phyloP scores from a whole-genome alignment of 2,329 filamentous ascomycete species.

The Epichloe coenophiala region DNA sequence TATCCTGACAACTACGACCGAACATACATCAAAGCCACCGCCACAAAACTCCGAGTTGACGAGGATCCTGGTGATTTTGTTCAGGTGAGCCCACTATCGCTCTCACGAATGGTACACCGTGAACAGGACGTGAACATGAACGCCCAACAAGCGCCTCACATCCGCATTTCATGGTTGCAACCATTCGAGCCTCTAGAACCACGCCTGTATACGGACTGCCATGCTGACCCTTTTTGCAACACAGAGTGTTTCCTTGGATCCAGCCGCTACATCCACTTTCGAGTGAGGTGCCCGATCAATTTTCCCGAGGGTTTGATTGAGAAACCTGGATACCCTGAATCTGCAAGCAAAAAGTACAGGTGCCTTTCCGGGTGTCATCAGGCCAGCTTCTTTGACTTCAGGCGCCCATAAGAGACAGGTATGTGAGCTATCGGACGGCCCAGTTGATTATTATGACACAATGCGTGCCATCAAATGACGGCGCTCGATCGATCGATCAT shows the following conservation, averaged over 20 bases:
- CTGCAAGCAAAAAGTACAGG: background rate
- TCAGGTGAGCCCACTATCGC: background rate
- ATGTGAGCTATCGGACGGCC: background rate
- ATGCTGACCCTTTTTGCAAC: background rate
- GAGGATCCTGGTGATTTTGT: too few species aligned
- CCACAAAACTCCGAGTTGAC: too few species aligned
- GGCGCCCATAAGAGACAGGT: background rate
- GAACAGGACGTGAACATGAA: background rate
- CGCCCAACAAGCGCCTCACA: background rate
- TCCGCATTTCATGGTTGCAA: background rate
- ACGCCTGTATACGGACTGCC: background rate
- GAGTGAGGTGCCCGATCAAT: background rate
- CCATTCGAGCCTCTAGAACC: background rate
- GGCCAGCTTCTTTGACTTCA: background rate
- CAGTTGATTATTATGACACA: background rate
- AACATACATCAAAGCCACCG: too few species aligned
- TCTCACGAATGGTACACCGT: background rate
- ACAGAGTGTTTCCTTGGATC: background rate
- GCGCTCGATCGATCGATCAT: constrained; percentile 4
- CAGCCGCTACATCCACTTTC: background rate
- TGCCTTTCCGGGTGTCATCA: background rate
- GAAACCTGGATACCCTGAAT: background rate
- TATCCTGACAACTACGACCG: too few species aligned
- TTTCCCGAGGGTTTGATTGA: background rate
- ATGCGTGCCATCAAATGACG: background rate